Percentiles rank a stretch among this genome's conserved stretches.
phyloP scores from a whole-genome alignment of 2,329 filamentous ascomycete species.

The Microdochium trichocladiopsis region DNA sequence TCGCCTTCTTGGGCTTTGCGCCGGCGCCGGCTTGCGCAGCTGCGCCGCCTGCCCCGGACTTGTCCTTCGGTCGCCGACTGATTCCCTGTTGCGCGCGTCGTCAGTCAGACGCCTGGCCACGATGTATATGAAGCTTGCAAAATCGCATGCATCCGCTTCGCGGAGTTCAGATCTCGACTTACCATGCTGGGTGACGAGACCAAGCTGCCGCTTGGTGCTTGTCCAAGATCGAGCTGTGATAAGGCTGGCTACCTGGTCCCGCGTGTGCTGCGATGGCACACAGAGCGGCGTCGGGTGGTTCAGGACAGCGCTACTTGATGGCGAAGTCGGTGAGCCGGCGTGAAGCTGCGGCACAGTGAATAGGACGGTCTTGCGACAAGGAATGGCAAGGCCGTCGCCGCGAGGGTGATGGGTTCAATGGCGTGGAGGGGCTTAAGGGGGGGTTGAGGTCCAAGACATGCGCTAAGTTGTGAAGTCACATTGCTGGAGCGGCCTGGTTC shows the following conservation, averaged over 20 bases:
- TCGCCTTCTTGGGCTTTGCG: conserved; percentile 84
- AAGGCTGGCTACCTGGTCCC: not conserved
- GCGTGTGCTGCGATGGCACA: not conserved
- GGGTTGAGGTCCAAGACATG: not conserved
- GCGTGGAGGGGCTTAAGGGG: not conserved
- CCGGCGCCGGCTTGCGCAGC: conserved; percentile 25
- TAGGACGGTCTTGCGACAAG: not conserved
- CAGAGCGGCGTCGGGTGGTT: not conserved
- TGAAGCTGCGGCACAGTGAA: not conserved
- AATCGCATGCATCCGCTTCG: not conserved
- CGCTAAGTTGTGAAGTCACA: not conserved
- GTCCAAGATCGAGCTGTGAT: not conserved
- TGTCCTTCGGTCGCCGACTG: conserved; percentile 41
- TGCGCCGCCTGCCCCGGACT: conserved; percentile 31
- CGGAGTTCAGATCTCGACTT: not conserved
- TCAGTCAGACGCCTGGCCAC: conserved; percentile 6
- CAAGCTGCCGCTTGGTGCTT: not conserved
- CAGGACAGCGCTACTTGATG: not conserved
- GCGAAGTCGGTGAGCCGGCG: not conserved
- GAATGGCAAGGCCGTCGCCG: not conserved
- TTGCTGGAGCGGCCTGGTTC: not conserved
- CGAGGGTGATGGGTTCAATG: not conserved
- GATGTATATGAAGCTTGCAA: not conserved
- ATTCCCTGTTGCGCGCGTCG: conserved; percentile 29
- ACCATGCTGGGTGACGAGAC: not conserved